Base-by-base conservation (phyloP, 768 basidiomycete species). In the Leccinum broughii region DNA sequence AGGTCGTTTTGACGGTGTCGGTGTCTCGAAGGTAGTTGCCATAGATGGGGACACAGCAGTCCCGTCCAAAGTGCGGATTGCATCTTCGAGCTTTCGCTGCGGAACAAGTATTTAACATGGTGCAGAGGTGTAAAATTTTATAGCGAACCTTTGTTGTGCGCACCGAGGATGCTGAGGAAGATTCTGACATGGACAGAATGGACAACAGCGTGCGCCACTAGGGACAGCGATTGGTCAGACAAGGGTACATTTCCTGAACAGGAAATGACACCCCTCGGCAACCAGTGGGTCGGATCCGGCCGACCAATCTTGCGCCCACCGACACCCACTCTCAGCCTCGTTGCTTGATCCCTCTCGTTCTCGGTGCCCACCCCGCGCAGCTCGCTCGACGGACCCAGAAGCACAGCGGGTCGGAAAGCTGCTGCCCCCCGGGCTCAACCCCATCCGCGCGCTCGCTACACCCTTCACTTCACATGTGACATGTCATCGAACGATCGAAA, bases 81-180 rank as follows among this genome's bases (percentile, higher is more conserved):
- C 92, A 74, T 93, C 91, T 60, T 91, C 87, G 52, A 93, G 83
- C 75, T 93, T 93, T 53, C 92, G 82, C 89, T 93, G 60, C 32
- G 14, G 2, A 30, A 50, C 22, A 34, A 26, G 8, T 20, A 24
- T 6, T 39, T 17, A 22, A 10, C 1, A 44, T 48, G 46, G 20
- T 8, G 46, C 35, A 28, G 13, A 50, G 35, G 26, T 1, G 9
- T 17, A n/a, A 49, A 17, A 26, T 20, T 39, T 17, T 11, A 58
- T 3, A 17, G 9, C 70, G 37, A 32, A 82, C 83, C 73, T 85
- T 85, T 49, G 81, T 84, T 39, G 76, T 70, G 54, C 72, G 64
- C 48, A 73, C 70, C 20, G 72, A 58, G 5, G 71, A 65, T 46
- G 55, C 56, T 13, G 70, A 56, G 5, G 63, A 50, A 2, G 63